Evolutionary conservation across 1,284 basidiomycete species (phyloP), one percentile per base, ranked within the genome.

Genomic region (Cryptococcus neoformans): DNA sequence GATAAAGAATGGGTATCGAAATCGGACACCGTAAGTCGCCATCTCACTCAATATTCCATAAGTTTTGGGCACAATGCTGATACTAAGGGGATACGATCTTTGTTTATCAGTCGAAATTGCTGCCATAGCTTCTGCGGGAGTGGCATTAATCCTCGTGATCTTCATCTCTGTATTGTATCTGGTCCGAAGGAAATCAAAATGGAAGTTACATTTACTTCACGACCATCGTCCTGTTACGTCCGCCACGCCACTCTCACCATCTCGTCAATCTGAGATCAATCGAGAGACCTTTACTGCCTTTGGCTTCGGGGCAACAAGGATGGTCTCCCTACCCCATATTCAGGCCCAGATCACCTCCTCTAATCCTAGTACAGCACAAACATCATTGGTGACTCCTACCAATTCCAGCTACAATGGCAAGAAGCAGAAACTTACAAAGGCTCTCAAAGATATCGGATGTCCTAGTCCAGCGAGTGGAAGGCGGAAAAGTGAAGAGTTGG

Each of bases 141-240:
- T 64, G 17, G 69, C 69, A 16, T 44, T 69, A 48, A n/a, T 65
- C 12, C 54, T 68, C 28, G 47, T 68, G 40, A 5, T 64, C 45
- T 36, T 59, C 35, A 56, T 59, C 21, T 6, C 55, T 42, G 28
- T 59, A 38, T 38, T 41, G 16, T 53, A 41, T 34, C 39, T 51
- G 35, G 4, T 50, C 21, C 50, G 44, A 7, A 34, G 21, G 41
- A 48, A 21, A 28, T 41, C 57, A 48, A 17, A 53, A 17, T 41
- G 28, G 9, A 5, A 10, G 17, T 28, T 40, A 16, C 39, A 14
- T 11, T 2, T 40, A 9, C 34, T 40, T 44, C 14, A 3, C 39
- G n/a, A 38, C 46, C 36, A 21, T 37, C 39, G 35, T 38, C 35
- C 49, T 3, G n/a, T 37, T 4, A 16, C 49, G 10, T 38, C 49